phyloP scores from a whole-genome alignment of 164 flowering plant species.

The Piper betle region DNA sequence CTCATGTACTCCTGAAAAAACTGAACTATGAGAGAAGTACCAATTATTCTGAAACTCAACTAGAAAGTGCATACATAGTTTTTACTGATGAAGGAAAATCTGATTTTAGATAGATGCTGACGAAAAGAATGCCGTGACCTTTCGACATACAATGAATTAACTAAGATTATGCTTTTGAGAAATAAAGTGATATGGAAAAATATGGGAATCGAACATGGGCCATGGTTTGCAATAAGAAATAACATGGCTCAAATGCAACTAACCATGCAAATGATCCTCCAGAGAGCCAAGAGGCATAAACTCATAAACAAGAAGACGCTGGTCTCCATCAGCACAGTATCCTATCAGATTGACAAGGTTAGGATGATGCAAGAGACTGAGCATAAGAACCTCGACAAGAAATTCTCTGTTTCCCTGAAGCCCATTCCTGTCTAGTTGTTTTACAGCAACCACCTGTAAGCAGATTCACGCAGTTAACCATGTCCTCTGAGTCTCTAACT shows the following conservation, averaged over 20 bases:
- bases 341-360: conserved; percentile 88
- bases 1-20: too few relatives aligned
- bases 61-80: too few relatives aligned
- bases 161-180: too few relatives aligned
- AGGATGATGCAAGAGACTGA: conserved; percentile 75
- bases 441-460: conserved; percentile 79
- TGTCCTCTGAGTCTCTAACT: not conserved
- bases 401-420: conserved; percentile 92
- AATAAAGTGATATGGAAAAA: too few relatives aligned
- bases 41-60: too few relatives aligned
- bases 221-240: too few relatives aligned
- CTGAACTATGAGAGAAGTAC: too few relatives aligned
- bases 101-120: too few relatives aligned
- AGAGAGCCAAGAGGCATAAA: conserved; percentile 88
- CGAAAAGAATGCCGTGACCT: too few relatives aligned
- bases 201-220: too few relatives aligned
- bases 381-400: conserved; percentile 93
- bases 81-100: too few relatives aligned
- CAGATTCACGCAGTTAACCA: conserved; percentile 21
- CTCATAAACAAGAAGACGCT: conserved; percentile 91
- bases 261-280: conserved; percentile 91
- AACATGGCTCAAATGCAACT: conserved; percentile 4
- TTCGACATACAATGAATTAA: too few relatives aligned
- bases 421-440: conserved; percentile 83
- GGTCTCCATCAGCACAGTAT: conserved; percentile 92